phyloP scores from a whole-genome alignment of 371 early-diverging fungal genomes.

The Zancudomyces culisetae region DNA sequence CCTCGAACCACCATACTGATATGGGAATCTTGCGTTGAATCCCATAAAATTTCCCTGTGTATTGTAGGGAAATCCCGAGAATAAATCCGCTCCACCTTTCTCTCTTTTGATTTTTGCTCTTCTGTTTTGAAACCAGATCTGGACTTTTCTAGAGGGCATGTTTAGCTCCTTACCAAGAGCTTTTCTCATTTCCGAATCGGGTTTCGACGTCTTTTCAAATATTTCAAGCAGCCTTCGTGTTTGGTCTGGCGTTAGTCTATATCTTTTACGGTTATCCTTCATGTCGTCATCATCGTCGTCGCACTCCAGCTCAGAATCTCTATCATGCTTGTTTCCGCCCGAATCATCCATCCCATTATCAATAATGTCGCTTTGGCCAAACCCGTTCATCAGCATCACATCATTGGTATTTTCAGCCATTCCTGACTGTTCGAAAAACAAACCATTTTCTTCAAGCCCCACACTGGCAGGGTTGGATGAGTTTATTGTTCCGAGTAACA shows the following conservation, averaged over 20 bases:
- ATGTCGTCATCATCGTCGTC: constrained; percentile 5
- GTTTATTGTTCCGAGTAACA: background rate
- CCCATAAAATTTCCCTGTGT: background rate
- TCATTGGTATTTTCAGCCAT: background rate
- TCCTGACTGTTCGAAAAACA: background rate
- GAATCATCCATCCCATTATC: constrained; percentile 5
- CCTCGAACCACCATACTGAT: background rate
- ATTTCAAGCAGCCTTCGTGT: constrained; percentile 18
- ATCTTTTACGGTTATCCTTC: constrained; percentile 12
- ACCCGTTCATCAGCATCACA: background rate
- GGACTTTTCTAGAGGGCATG: constrained; percentile 73
- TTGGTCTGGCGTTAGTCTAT: constrained; percentile 21
- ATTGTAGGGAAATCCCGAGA: constrained; percentile 1
- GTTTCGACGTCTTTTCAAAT: constrained; percentile 29
- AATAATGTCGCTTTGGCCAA: background rate
- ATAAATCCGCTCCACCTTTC: constrained; percentile 6
- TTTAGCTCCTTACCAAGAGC: constrained; percentile 46
- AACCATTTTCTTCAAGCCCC: background rate
- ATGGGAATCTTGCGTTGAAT: background rate
- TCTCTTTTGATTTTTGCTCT: constrained; percentile 52
- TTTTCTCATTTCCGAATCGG: constrained; percentile 50
- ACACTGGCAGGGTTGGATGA: background rate
- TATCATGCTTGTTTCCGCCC: background rate
- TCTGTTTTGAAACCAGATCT: constrained; percentile 95
- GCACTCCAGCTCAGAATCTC: constrained; percentile 3